phyloP scores from a whole-genome alignment of 805 yeast species.

The Teunomyces gatunensis region DNA sequence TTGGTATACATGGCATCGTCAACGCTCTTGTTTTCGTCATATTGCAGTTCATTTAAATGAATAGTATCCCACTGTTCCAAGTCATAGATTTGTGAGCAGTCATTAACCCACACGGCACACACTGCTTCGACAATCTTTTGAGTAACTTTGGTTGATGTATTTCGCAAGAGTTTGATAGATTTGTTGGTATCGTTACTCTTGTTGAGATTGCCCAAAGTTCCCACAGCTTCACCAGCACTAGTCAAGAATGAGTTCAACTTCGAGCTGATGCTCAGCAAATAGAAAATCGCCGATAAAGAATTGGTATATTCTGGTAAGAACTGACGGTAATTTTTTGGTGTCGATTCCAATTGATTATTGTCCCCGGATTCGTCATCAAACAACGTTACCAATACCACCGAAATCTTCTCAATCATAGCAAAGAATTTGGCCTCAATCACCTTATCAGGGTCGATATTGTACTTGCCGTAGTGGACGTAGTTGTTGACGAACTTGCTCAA shows the following conservation, averaged over 20 bases:
- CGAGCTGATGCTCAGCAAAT: constrained; percentile 26
- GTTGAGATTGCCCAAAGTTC: constrained; percentile 31
- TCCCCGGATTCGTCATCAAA: constrained; percentile 27
- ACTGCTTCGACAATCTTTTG: constrained; percentile 41
- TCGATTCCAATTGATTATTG: constrained; percentile 33
- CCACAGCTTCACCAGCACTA: constrained; percentile 29
- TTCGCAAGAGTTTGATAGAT: constrained; percentile 31
- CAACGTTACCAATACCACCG: constrained; percentile 23
- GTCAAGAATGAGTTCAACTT: constrained; percentile 29
- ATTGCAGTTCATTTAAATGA: not conserved
- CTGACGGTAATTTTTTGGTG: constrained; percentile 32
- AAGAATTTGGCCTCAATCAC: constrained; percentile 25
- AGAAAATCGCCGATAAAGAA: constrained; percentile 39
- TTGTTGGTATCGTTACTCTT: constrained; percentile 37
- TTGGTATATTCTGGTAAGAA: constrained; percentile 41
- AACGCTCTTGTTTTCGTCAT: not conserved
- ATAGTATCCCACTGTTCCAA: constrained; percentile 40
- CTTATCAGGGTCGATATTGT: constrained; percentile 29
- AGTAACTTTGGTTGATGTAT: constrained; percentile 29
- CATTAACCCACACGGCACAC: constrained; percentile 45
- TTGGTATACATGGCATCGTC: constrained; percentile 30
- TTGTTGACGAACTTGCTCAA: constrained; percentile 36
- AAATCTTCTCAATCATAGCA: constrained; percentile 23
- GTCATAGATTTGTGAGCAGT: constrained; percentile 43
- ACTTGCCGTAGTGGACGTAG: constrained; percentile 31